Base-by-base conservation (phyloP, 768 basidiomycete species). In the Phanerochaete carnosa region DNA sequence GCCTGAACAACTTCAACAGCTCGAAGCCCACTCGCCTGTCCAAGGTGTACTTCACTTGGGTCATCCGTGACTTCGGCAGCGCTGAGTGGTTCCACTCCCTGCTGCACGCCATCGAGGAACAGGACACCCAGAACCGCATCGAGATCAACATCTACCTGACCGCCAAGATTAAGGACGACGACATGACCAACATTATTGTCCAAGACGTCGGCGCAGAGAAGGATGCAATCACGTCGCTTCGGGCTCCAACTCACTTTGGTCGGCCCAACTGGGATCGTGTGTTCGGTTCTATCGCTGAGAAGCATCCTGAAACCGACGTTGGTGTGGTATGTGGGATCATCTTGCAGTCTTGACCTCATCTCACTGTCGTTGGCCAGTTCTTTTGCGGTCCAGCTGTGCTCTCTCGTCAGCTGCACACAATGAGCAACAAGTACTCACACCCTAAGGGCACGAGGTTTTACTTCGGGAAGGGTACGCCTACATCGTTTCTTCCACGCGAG, bases 121-220 rank as follows among this genome's bases (percentile, higher is more conserved):
- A 97, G 71, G 95, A 98, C 69, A 82, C 82, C 11, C 84, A 86
- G 72, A 87, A 89, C 71, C 76, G 86, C 63, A 95, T 95, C 63
- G 95, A 97, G 78, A 95, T 96, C 70, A 94, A 88, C 76, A 95
- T 94, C 66, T 94, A 96, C 73, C 84, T 98, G 23, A 97, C 95
- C 0, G 91, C 90, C 33, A 90, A 85, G 78, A 83, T 98, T 68
- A 90, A 90, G 76, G 90, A 94, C 63, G 93, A 95, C 69, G 94
- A 98, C 65, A 85, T 95, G 83, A 91, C 87, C 75, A 97, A 96
- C 70, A 95, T 97, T 72, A 83, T 95, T 57, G 92, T 89, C 61
- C 90, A 94, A 68, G 94, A 96, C 66, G 94, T 97, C 37, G 95
- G 95, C 55, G 90, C 92, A 1, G 92, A 96, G 62, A 89, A 87